Conservation (phyloP, 768 basidiomycete species). For the Mycena leptocephala region DNA sequence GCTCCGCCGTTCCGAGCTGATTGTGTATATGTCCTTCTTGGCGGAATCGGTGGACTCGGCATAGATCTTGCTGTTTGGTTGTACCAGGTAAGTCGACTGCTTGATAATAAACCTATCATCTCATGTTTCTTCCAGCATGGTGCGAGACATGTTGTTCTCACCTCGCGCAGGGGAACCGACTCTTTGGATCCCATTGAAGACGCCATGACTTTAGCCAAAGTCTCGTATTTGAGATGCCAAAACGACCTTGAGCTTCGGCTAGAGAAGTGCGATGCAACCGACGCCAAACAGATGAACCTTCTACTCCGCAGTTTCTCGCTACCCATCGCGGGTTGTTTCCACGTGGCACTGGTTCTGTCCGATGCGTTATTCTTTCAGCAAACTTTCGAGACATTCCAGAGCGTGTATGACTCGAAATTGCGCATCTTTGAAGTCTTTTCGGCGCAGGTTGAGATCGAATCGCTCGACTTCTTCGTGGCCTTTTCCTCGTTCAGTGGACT, state of each 20-base stretch:
- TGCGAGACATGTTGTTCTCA: conserved; percentile 13
- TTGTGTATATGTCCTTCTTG: neutral
- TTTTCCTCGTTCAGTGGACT: conserved; percentile 17
- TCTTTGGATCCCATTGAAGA: conserved; percentile 10
- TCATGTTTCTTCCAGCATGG: conserved; percentile 3
- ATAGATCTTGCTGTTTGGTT: conserved; percentile 12
- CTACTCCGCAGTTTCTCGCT: neutral
- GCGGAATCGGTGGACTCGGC: conserved; percentile 6
- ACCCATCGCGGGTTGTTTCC: conserved; percentile 19
- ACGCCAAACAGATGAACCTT: neutral
- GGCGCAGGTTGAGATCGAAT: neutral
- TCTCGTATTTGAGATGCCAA: neutral
- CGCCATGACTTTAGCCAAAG: neutral
- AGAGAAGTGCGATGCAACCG: conserved; percentile 4
- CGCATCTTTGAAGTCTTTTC: conserved; percentile 1
- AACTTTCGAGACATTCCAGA: neutral
- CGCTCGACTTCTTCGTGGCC: conserved; percentile 17
- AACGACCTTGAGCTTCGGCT: neutral
- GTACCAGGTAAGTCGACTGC: neutral
- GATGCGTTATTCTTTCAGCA: conserved; percentile 7
- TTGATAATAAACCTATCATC: neutral
- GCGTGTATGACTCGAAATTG: neutral
- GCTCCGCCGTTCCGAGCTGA: neutral
- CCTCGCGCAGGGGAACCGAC: neutral
- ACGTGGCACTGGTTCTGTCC: conserved; percentile 5